Base-by-base conservation (phyloP, 208 protist species). In the Baffinella frigidus region DNA sequence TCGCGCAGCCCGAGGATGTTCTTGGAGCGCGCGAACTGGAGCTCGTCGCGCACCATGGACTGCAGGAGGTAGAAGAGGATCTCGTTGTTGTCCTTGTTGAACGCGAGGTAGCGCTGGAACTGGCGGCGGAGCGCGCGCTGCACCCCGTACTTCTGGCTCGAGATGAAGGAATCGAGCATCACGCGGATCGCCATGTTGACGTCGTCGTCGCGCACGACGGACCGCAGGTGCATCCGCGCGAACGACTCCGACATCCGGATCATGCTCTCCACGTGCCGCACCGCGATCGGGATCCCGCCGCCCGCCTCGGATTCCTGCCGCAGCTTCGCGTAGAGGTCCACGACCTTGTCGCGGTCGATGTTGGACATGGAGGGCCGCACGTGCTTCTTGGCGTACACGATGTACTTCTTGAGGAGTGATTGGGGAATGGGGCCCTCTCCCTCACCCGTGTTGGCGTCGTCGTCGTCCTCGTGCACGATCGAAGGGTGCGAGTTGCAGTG, bases 251-350 rank as follows among this genome's bases (percentile, higher is more conserved):
- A 95, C 67, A 99, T 96, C 73, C 99, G 96, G 56, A 99, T 97
- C 41, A 99, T 97, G 0, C 97, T 98, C 96, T 99, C 99, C 89
- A 99, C 96, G 94, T 99, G 97, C 39, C 99, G 96, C 74, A 99
- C 98, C 0, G 98, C 83, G 33, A 90, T 90, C 51, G 83, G 83
- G 83, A 90, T 90, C 38, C 83, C 83, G 36, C 83, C 83, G 2
- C 83, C 83, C 56, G 83, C 83, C 56, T 90, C 56, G 35, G 30
- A 44, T 73, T 90, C 98, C 90, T 97, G 94, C 68, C 99, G 96
- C 77, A 99, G 96, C 73, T 99, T 97, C 14, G 96, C 96, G 95
- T 99, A 99, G 17, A 99, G 94, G 2, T 97, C 93, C 10, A 95
- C 94, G 11, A 99, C 96, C 68, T 97, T 98, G 92, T 99, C 97